Evolutionary conservation across 1,139 yeast genomes (phyloP).

Genomic region (Suhomyces atakaporum): DNA sequence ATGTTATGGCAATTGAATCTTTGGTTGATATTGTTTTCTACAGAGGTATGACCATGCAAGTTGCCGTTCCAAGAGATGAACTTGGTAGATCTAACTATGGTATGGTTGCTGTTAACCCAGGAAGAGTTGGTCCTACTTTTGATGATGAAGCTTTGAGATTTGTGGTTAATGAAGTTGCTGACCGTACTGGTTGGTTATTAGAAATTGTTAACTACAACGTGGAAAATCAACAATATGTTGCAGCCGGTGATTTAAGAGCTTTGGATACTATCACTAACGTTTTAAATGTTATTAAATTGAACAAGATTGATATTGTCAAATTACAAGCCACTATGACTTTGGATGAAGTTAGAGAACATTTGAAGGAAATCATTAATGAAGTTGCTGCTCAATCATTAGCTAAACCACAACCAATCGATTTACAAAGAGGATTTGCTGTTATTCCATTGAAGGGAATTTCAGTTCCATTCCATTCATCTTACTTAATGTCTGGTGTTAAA

Average conservation of each 20-base stretch:
- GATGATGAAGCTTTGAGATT: slow-evolving; percentile 91
- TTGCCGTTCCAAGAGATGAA: slow-evolving; percentile 97
- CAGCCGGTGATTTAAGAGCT: slow-evolving; percentile 97
- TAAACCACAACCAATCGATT: slow-evolving; percentile 94
- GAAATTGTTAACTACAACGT: slow-evolving; percentile 98
- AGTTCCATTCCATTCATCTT: slow-evolving; percentile 98
- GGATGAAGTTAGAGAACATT: slow-evolving; percentile 85
- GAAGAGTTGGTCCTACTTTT: slow-evolving; percentile 86
- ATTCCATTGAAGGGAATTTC: slow-evolving; percentile 98
- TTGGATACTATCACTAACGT: slow-evolving; percentile 92
- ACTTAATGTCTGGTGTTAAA: slow-evolving; percentile 96
- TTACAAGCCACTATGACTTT: slow-evolving; percentile 78
- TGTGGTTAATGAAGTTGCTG: slow-evolving; percentile 86
- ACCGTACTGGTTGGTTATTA: slow-evolving; percentile 86
- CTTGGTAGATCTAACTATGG: slow-evolving; percentile 97
- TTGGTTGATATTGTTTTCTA: slow-evolving; percentile 97
- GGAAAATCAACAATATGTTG: slow-evolving; percentile 96
- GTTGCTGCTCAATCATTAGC: slow-evolving; percentile 77
- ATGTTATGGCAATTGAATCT: slow-evolving; percentile 98
- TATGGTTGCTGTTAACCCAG: slow-evolving; percentile 98
- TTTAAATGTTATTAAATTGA: slow-evolving; percentile 85
- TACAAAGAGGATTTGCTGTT: slow-evolving; percentile 97
- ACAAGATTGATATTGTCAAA: slow-evolving; percentile 90
- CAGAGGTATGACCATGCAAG: slow-evolving; percentile 99
- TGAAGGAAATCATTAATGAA: slow-evolving; percentile 84